Conservation (phyloP, 805 yeast genomes). For the Nakazawaea sp. region DNA sequence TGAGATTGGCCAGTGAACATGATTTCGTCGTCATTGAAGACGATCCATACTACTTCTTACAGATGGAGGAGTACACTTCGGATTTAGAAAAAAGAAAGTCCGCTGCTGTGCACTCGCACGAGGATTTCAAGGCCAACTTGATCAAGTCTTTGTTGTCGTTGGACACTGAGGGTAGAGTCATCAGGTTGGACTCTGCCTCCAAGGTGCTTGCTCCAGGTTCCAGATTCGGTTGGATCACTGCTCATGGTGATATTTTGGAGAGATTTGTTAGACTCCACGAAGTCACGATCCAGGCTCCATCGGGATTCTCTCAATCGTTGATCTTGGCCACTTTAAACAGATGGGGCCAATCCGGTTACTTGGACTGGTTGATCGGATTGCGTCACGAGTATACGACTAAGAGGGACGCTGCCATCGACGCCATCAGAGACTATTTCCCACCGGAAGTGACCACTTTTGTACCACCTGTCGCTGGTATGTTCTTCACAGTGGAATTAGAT, state of each 20-base stretch:
- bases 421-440: constrained; percentile 57
- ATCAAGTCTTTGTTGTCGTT: constrained; percentile 69
- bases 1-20: constrained; percentile 73
- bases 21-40: constrained; percentile 88
- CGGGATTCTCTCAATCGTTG: constrained; percentile 73
- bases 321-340: constrained; percentile 64
- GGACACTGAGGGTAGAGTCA: constrained; percentile 84
- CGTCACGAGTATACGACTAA: constrained; percentile 79
- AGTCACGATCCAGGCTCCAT: constrained; percentile 71
- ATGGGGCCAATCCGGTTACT: constrained; percentile 88
- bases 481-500: constrained; percentile 68
- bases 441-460: constrained; percentile 29
- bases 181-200: constrained; percentile 85
- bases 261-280: constrained; percentile 69
- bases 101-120: constrained; percentile 35
- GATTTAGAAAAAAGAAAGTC: constrained; percentile 24
- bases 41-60: constrained; percentile 96
- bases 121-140: constrained; percentile 58
- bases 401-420: constrained; percentile 81
- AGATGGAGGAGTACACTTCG: constrained; percentile 71
- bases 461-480: constrained; percentile 85
- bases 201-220: constrained; percentile 90
- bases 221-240: constrained; percentile 87
- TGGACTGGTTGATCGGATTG: constrained; percentile 82
- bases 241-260: constrained; percentile 56